Percentiles rank a stretch among this genome's conserved stretches.
These are phyloP conservation scores for Paraconiothyrium brasiliense DNA, from an alignment of 2,329 filamentous ascomycete species.

Conservation along the genomic window DNA sequence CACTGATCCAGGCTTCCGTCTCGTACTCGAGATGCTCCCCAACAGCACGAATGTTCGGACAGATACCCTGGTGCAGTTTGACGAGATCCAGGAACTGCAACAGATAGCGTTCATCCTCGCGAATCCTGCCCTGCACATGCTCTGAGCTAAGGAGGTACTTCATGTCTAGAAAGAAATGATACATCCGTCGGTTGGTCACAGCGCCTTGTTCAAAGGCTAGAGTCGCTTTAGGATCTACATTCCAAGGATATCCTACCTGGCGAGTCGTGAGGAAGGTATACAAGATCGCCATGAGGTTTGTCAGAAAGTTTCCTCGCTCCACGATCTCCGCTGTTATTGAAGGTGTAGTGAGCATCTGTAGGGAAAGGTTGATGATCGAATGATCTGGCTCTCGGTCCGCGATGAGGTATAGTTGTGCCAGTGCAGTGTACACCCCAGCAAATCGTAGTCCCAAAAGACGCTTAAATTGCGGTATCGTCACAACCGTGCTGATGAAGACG, in stretches of 20 bases:
- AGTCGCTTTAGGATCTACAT: slow-evolving; percentile 85
- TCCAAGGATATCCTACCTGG: slow-evolving; percentile 92
- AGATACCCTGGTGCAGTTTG: slow-evolving; percentile 96
- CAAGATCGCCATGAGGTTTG: slow-evolving; percentile 91
- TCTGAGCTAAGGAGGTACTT: slow-evolving; percentile 89
- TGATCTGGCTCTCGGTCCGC: slow-evolving; percentile 96
- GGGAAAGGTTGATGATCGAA: slow-evolving; percentile 95
- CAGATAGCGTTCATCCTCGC: slow-evolving; percentile 85
- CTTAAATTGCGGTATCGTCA: slow-evolving; percentile 96
- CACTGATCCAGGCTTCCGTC: slow-evolving; percentile 97
- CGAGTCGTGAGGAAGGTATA: slow-evolving; percentile 97
- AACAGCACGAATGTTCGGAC: slow-evolving; percentile 88
- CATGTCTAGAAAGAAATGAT: slow-evolving; percentile 96
- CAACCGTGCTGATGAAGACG: slow-evolving; percentile 94
- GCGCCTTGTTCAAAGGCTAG: slow-evolving; percentile 94
- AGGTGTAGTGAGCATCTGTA: slow-evolving; percentile 96
- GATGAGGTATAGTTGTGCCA: slow-evolving; percentile 94
- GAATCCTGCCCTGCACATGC: slow-evolving; percentile 85
- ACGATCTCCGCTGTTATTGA: slow-evolving; percentile 97
- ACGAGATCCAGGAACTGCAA: slow-evolving; percentile 95
- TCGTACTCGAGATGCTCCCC: slow-evolving; percentile 98
- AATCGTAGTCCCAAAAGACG: slow-evolving; percentile 91
- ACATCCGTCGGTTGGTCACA: slow-evolving; percentile 93
- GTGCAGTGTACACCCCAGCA: slow-evolving; percentile 89
- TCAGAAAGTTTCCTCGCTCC: slow-evolving; percentile 93